Evolutionary conservation across 345 rosid species (phyloP).

Genomic region (Garcia nutans): DNA sequence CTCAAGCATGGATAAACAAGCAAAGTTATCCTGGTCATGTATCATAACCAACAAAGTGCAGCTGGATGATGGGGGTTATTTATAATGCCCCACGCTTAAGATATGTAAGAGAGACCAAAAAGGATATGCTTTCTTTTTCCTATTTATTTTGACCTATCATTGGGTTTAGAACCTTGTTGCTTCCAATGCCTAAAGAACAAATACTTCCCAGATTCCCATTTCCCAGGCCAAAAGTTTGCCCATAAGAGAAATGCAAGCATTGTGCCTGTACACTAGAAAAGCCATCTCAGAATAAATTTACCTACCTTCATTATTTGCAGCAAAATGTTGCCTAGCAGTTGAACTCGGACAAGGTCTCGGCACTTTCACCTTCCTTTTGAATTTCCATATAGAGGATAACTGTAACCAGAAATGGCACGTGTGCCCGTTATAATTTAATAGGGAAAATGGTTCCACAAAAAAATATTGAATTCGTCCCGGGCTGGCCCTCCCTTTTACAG

Average conservation of each 20-base stretch:
- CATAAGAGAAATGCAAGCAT: not conserved
- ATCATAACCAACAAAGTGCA: not conserved
- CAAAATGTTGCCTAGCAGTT: slow-evolving; percentile 37
- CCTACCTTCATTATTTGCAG: slow-evolving; percentile 44
- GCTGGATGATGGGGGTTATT: not conserved
- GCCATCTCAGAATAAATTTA: slow-evolving; percentile 1
- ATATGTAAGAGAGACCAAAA: not conserved
- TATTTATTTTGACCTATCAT: not conserved
- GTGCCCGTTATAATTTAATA: not conserved
- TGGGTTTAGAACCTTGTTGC: not conserved
- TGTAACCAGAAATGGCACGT: slow-evolving; percentile 26
- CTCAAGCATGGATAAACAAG: not conserved
- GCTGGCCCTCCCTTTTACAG: not conserved
- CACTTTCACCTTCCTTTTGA: slow-evolving; percentile 62
- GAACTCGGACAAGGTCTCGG: slow-evolving; percentile 73
- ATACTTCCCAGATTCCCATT: not conserved
- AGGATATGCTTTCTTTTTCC: not conserved
- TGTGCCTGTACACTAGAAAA: not conserved
- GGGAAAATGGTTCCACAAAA: not conserved
- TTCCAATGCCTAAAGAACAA: not conserved
- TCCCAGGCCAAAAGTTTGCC: not conserved
- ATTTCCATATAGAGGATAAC: slow-evolving; percentile 80
- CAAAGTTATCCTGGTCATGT: not conserved
- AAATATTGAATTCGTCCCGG: not conserved
- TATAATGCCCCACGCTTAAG: not conserved